Base-by-base conservation (phyloP, 2,329 filamentous ascomycete genomes). In the Fusarium begoniae region DNA sequence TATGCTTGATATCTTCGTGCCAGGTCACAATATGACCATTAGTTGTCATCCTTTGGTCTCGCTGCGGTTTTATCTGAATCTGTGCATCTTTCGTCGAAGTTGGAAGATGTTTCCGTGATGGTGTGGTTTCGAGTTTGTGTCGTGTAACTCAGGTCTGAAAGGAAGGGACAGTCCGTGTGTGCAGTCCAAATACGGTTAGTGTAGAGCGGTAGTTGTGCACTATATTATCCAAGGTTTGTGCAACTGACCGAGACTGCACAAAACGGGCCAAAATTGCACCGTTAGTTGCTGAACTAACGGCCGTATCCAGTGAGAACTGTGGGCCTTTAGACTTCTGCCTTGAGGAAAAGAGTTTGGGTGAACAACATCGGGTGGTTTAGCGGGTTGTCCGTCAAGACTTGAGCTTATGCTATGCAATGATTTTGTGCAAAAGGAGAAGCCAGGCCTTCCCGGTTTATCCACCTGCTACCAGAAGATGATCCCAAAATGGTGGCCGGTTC, bases 81-180 rank as follows among this genome's bases (percentile, higher is more conserved):
- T 63, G 56, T 69, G 41, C 26, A 50, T 61, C 50, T 37, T 37
- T 7, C n/a, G 17, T 53, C 32, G 35, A 50, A 51, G 28, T 63
- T 69, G 50, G 38, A 55, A 56, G 28, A 60, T 72, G 64, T 60
- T 73, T 73, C 64, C 63, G 64, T 66, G 56, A 69, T 54, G 72
- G 68, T 72, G 72, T 75, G 69, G 72, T 75, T 74, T 74, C 72
- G 72, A 58, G 47, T 75, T 63, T 74, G 56, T 56, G 58, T 67
- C 50, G 51, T 57, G 59, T 53, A 18, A 48, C 53, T 26, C 45
- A 48, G 24, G 41, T 44, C 22, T 50, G 28, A 54, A 57, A 56
- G 48, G 47, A 61, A 41, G 38, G 28, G 18, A 18, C 18, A n/a
- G 7, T 55, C 51, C 35, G 14, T 55, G 24, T 30, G 20, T 9